Conservation (phyloP, 2,329 filamentous ascomycete species). For the Colletotrichum sp. region DNA sequence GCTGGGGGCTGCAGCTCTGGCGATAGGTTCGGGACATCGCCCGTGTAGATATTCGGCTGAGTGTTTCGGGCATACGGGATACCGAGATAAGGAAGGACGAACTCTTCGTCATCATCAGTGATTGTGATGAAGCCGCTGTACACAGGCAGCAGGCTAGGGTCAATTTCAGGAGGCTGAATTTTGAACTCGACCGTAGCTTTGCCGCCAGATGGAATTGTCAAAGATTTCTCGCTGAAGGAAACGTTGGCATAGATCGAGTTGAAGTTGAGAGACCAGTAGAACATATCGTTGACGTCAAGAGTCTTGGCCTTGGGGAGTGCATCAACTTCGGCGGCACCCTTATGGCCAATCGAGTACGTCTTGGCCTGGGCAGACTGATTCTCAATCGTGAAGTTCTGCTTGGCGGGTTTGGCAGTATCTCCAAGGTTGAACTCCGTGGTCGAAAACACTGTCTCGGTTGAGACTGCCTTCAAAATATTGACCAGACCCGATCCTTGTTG, state of each 20-base stretch:
- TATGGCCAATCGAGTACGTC: conserved; percentile 1
- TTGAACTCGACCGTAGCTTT: not conserved
- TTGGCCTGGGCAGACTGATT: not conserved
- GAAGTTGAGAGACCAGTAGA: conserved; percentile 9
- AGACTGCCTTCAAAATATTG: not conserved
- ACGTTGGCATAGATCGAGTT: not conserved
- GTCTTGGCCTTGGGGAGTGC: not conserved
- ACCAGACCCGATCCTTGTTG: conserved; percentile 11
- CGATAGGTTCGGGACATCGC: not conserved
- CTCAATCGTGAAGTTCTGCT: conserved; percentile 4
- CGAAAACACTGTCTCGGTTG: not conserved
- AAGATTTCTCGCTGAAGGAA: not conserved
- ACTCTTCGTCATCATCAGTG: not conserved
- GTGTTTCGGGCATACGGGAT: not conserved
- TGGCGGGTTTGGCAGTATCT: not conserved
- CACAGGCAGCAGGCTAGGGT: not conserved
- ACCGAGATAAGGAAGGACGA: not conserved
- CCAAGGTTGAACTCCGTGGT: conserved; percentile 4
- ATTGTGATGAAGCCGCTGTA: conserved; percentile 13
- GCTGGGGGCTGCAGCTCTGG: not conserved
- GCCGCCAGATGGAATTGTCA: not conserved
- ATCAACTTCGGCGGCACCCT: not conserved
- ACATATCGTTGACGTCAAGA: not conserved
- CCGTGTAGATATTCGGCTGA: not conserved
- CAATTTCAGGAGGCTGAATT: not conserved